phyloP scores from a whole-genome alignment of 148 eudicot species.

The Spergularia bocconei region DNA sequence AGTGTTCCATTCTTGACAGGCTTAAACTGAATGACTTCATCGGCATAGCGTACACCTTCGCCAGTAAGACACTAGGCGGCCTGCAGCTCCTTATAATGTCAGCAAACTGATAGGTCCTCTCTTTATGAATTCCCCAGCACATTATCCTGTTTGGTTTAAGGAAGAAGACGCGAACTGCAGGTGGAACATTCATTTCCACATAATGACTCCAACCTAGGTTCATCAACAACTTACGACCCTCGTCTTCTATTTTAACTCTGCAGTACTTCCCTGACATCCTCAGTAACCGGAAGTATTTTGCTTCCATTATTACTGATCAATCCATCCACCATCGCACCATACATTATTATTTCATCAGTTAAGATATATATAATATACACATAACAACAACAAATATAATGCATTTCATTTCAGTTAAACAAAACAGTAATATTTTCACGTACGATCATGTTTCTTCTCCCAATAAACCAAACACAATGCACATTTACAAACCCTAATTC shows the following conservation, averaged over 20 bases:
- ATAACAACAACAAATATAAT: too few relatives aligned
- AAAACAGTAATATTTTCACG: too few relatives aligned
- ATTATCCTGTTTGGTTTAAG: constrained; percentile 57
- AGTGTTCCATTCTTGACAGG: constrained; percentile 32
- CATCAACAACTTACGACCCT: constrained; percentile 59
- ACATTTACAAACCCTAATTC: too few relatives aligned
- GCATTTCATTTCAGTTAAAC: too few relatives aligned
- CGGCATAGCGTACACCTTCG: constrained; percentile 62
- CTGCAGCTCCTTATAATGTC: constrained; percentile 62
- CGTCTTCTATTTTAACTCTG: constrained; percentile 65
- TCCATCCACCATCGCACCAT: too few relatives aligned
- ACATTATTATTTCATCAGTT: too few relatives aligned
- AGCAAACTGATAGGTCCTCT: constrained; percentile 63
- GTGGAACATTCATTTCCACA: too few relatives aligned
- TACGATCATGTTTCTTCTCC: too few relatives aligned
- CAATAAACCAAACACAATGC: too few relatives aligned
- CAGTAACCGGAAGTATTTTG: too few relatives aligned
- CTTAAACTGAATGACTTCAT: constrained; percentile 61
- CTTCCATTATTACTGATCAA: too few relatives aligned
- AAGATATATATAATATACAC: too few relatives aligned
- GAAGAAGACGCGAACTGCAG: constrained; percentile 59
- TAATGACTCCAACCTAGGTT: constrained; percentile 44
- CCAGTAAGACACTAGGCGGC: constrained; percentile 27
- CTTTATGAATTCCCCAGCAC: constrained; percentile 62
- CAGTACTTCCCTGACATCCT: not conserved